Percentiles rank a stretch among this genome's conserved stretches.
phyloP scores from a whole-genome alignment of 306 rosid genomes.

The Castanospermum australe region DNA sequence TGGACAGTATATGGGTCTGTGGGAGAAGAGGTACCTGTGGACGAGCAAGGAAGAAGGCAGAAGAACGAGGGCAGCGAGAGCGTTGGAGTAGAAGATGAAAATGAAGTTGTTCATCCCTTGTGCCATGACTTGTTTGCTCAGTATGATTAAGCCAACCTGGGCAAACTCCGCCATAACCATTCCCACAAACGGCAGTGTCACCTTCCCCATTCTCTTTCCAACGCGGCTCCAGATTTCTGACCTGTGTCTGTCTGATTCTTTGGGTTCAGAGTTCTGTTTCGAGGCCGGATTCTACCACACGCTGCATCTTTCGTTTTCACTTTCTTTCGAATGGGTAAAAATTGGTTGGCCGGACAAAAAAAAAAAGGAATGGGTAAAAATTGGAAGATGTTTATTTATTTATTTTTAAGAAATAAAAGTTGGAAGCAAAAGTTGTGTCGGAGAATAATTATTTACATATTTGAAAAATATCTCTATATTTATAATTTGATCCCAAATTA shows the following conservation, averaged over 20 bases:
- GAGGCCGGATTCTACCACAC: background rate
- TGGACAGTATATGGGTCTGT: background rate
- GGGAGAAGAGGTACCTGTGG: slow-evolving; percentile 42
- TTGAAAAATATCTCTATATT: too few species aligned
- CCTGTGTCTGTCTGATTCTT: too few species aligned
- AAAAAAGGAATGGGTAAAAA: too few species aligned
- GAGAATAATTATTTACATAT: too few species aligned
- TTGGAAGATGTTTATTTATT: too few species aligned
- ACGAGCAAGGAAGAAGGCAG: slow-evolving; percentile 58
- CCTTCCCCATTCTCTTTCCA: slow-evolving; percentile 39
- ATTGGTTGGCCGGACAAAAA: too few species aligned
- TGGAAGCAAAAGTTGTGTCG: too few species aligned
- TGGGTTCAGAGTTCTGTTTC: too few species aligned
- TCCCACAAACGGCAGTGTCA: slow-evolving; percentile 53
- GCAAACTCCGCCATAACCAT: slow-evolving; percentile 71
- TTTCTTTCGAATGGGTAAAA: too few species aligned
- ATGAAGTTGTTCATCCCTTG: slow-evolving; percentile 67
- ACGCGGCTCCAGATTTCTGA: background rate
- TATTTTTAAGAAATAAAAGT: too few species aligned
- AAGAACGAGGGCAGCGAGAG: slow-evolving; percentile 63
- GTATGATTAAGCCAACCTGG: slow-evolving; percentile 65
- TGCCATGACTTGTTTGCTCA: slow-evolving; percentile 66
- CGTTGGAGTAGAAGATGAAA: slow-evolving; percentile 70
- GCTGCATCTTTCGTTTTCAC: too few species aligned
- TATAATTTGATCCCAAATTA: too few species aligned